These are phyloP conservation scores for Symmetrospora coprosmae DNA, from an alignment of 768 basidiomycete species.

Conservation along the genomic window DNA sequence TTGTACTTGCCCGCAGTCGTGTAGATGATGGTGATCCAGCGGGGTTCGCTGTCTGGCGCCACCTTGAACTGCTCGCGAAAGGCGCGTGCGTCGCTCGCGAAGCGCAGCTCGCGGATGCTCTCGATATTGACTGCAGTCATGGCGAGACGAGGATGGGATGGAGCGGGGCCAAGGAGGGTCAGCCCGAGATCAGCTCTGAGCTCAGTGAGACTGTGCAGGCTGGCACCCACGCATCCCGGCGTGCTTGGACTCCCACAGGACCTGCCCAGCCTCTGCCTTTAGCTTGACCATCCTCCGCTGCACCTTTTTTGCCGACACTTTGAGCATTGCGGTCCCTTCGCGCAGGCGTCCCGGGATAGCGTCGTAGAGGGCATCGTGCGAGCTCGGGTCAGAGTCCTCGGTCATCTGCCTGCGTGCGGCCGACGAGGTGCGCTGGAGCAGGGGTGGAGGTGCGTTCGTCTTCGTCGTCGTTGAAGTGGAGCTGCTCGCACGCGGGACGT, in stretches of 20 bases:
- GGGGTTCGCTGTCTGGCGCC: slow-evolving; percentile 11
- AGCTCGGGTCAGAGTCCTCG: not conserved
- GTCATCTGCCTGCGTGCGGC: not conserved
- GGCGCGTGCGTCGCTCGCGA: slow-evolving; percentile 13
- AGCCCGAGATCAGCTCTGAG: not conserved
- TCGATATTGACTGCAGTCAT: slow-evolving; percentile 20
- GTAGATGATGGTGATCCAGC: slow-evolving; percentile 24
- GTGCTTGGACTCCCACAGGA: slow-evolving; percentile 23
- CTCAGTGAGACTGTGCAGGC: too few species aligned
- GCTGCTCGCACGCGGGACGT: too few species aligned
- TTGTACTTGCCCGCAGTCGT: slow-evolving; percentile 17
- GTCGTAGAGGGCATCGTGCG: slow-evolving; percentile 6
- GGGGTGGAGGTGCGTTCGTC: too few species aligned
- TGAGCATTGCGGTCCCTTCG: slow-evolving; percentile 20
- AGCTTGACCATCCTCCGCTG: slow-evolving; percentile 14
- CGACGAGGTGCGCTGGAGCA: too few species aligned
- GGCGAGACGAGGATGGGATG: too few species aligned
- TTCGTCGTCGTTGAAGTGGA: too few species aligned
- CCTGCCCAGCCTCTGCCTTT: slow-evolving; percentile 20
- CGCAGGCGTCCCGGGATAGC: slow-evolving; percentile 4
- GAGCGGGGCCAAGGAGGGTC: too few species aligned
- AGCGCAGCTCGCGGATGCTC: slow-evolving; percentile 21
- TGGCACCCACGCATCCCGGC: slow-evolving; percentile 12
- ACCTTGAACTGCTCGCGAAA: slow-evolving; percentile 19
- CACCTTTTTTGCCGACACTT: slow-evolving; percentile 18